Evolutionary conservation across 257 asterid genomes (phyloP), one percentile per base, ranked within the genome.

Genomic region (Salvia splendens): DNA sequence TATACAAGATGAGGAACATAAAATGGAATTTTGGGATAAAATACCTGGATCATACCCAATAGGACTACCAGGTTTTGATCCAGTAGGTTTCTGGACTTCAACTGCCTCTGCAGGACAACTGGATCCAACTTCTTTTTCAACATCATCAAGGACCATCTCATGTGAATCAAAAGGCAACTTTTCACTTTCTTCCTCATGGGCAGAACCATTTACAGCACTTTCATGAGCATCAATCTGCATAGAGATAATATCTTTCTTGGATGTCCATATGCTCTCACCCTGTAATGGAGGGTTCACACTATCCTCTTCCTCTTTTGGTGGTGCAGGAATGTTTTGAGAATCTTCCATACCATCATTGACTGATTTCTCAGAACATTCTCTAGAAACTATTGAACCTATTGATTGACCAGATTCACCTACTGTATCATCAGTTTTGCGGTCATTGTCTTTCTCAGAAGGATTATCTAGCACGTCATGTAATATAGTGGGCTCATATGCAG

Each of bases 31-130:
- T 43, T 12, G 53, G 43, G 47, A 33, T 58, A 59, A 36, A 52
- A 32, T 76, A 92, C 95, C 87, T 48, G 71, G 76, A 73, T 57
- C 54, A 38, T 58, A 69, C 52, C 65, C 72, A 57, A 35, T 53
- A 45, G 78, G 61, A 60, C 59, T 49, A 52, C 67, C 81, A 30
- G 73, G 54, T 57, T 78, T 79, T 61, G 80, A 54, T 67, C 65
- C 82, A 77, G 73, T 65, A 67, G 62, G 70, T 41, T 50, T 47
- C 64, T 75, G 86, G 47, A 66, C 70, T 64, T 78, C 49, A 61
- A 51, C 74, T 52, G 56, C 80, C 68, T 70, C 82, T 75, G 71
- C 74, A 51, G 61, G 16, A 51, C 66, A 16, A 49, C 63, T 38
- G 28, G 74, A 63, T 63, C 65, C 73, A 43, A 65, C 73, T 66